phyloP scores from a whole-genome alignment of 2,329 filamentous ascomycete genomes.

The Talaromyces pinophilus region DNA sequence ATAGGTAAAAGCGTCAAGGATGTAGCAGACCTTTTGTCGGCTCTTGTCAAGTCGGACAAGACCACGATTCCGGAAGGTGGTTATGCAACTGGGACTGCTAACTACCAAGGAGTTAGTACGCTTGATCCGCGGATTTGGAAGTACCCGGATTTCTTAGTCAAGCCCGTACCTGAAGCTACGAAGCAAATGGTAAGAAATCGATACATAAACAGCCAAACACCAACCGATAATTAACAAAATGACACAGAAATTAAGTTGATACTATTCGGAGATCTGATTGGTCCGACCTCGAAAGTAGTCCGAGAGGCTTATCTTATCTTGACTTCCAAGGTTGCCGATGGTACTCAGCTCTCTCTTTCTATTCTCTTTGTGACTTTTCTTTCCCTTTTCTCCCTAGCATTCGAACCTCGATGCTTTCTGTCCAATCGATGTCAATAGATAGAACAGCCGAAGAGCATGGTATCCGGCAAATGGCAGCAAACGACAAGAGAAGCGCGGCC shows the following conservation, averaged over 20 bases:
- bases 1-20: not conserved
- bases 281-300: not conserved
- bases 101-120: not conserved
- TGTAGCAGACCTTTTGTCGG: not conserved
- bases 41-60: not conserved
- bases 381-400: too few relatives aligned
- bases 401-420: too few relatives aligned
- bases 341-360: not conserved
- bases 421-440: not conserved
- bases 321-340: not conserved
- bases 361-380: not conserved
- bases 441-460: not conserved
- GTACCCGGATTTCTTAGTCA: not conserved
- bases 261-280: not conserved
- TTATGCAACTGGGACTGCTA: not conserved
- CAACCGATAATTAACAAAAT: not conserved
- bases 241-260: not conserved
- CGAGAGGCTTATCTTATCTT: not conserved
- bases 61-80: not conserved
- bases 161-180: not conserved
- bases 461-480: conserved; percentile 4
- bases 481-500: conserved; percentile 15
- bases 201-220: not conserved
- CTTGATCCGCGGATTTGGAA: not conserved
- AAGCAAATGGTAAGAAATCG: not conserved